phyloP scores from a whole-genome alignment of 805 yeast genomes.

The Ogataea methylovora region DNA sequence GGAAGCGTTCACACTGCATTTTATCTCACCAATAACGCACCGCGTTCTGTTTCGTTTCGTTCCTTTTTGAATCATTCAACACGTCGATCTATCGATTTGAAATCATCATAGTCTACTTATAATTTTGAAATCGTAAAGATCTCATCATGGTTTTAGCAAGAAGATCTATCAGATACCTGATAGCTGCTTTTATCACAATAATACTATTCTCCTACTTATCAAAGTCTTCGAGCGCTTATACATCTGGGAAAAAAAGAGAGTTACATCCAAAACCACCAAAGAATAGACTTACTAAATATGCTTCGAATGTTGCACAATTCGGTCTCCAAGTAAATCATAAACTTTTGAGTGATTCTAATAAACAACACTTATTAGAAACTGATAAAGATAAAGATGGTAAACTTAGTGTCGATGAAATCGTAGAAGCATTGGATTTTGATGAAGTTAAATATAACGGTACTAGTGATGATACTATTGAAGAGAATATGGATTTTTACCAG shows the following conservation, averaged over 20 bases:
- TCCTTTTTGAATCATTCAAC: too few relatives aligned
- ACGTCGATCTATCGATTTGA: too few relatives aligned
- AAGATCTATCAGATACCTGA: neutral
- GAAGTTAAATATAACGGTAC: constrained; percentile 12
- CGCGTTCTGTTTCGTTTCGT: too few relatives aligned
- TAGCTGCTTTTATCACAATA: neutral
- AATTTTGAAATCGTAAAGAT: too few relatives aligned
- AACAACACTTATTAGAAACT: constrained; percentile 7
- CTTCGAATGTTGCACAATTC: constrained; percentile 14
- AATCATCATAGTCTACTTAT: too few relatives aligned
- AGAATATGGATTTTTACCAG: constrained; percentile 26
- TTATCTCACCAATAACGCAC: too few relatives aligned
- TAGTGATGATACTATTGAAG: constrained; percentile 21
- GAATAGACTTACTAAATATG: constrained; percentile 12
- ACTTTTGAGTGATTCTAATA: constrained; percentile 18
- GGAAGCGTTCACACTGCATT: too few relatives aligned
- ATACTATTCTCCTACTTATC: neutral
- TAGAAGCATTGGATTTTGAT: constrained; percentile 18
- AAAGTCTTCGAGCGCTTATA: neutral
- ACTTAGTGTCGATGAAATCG: constrained; percentile 18
- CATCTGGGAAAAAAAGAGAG: neutral
- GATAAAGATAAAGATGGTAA: constrained; percentile 15
- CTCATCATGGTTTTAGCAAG: neutral
- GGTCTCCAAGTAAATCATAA: constrained; percentile 22
- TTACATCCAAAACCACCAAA: constrained; percentile 2